Conservation (phyloP, 331 rosid genomes). For the Stylosanthes scabra region DNA sequence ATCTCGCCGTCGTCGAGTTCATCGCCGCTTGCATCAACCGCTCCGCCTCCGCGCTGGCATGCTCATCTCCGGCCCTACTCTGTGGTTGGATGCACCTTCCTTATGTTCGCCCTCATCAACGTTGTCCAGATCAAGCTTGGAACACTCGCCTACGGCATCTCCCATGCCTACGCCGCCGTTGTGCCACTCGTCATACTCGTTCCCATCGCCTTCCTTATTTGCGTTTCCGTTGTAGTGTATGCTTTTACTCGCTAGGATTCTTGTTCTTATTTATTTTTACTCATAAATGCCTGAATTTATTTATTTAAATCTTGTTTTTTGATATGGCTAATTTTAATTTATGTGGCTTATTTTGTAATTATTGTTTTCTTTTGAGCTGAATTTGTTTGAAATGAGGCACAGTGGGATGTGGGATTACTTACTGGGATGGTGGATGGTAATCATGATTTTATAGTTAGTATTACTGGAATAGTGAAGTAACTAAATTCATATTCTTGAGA, state of each 20-base stretch:
- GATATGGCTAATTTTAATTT: background rate
- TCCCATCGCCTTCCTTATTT: constrained; percentile 61
- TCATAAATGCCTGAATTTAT: background rate
- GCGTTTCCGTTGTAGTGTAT: constrained; percentile 57
- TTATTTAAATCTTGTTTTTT: background rate
- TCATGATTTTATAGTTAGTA: too few relatives aligned
- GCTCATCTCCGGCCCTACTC: constrained; percentile 84
- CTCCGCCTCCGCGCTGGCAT: constrained; percentile 66
- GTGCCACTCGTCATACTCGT: constrained; percentile 75
- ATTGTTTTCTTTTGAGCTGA: background rate
- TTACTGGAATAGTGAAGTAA: too few relatives aligned
- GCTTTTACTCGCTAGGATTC: constrained; percentile 61
- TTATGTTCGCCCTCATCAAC: constrained; percentile 73
- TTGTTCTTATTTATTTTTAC: background rate
- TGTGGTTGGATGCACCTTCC: constrained; percentile 63
- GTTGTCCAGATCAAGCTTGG: constrained; percentile 96
- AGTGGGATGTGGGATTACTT: background rate
- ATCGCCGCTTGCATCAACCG: constrained; percentile 62
- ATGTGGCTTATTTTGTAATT: too few relatives aligned
- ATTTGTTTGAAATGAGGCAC: background rate
- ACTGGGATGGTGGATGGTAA: too few relatives aligned
- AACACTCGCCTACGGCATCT: constrained; percentile 69
- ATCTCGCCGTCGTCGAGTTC: constrained; percentile 49
- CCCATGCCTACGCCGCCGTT: constrained; percentile 62
- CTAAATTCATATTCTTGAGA: too few relatives aligned